Evolutionary conservation across 257 asterid species (phyloP).

Genomic region (Ilex aquifolium): DNA sequence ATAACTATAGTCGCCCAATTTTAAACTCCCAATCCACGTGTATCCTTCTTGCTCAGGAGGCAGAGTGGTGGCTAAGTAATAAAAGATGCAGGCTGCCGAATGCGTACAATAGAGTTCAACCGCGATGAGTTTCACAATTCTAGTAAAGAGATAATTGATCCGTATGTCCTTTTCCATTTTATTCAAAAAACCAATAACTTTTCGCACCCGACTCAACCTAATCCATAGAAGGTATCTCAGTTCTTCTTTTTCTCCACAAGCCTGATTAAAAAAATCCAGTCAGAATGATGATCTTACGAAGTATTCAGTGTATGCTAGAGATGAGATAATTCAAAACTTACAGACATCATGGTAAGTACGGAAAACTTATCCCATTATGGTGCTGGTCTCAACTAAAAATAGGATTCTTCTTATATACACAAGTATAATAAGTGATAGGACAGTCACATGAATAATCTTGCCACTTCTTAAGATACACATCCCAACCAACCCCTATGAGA

Average conservation of each 20-base stretch:
- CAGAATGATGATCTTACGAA: no score
- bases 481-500: no score
- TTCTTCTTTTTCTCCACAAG: conserved; percentile 55
- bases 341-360: background rate
- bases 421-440: no score
- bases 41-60: conserved; percentile 76
- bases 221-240: conserved; percentile 83
- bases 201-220: conserved; percentile 77
- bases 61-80: conserved; percentile 80
- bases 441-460: no score
- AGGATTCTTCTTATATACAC: no score
- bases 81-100: conserved; percentile 95
- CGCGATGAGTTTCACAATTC: conserved; percentile 68
- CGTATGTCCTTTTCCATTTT: conserved; percentile 84
- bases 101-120: conserved; percentile 93
- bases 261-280: conserved; percentile 33
- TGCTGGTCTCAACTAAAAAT: no score
- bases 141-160: conserved; percentile 73
- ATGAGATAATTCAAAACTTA: background rate
- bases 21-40: conserved; percentile 96
- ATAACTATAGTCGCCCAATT: conserved; percentile 71
- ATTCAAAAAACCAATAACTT: conserved; percentile 48
- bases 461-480: no score
- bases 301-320: background rate
- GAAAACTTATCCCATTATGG: no score